Evolutionary conservation across 495 filamentous ascomycete species (phyloP).

Genomic region (Penicillium fimorum): DNA sequence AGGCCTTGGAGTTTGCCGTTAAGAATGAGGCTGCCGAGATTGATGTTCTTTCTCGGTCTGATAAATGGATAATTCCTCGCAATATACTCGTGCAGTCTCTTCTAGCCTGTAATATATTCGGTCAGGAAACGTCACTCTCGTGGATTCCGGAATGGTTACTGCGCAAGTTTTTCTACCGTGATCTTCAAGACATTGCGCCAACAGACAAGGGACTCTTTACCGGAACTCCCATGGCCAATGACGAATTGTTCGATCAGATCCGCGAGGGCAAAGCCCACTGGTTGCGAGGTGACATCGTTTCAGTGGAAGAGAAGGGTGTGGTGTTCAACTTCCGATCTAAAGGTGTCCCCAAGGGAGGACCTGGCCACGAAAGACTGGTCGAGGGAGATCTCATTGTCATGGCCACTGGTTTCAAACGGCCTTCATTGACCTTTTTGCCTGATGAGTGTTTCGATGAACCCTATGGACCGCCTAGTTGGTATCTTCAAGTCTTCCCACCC

Average conservation of each 20-base stretch:
- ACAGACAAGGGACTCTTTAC: slow-evolving; percentile 67
- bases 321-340: slow-evolving; percentile 66
- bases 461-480: slow-evolving; percentile 83
- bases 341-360: slow-evolving; percentile 71
- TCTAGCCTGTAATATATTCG: slow-evolving; percentile 74
- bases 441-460: slow-evolving; percentile 65
- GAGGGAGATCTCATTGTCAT: slow-evolving; percentile 75
- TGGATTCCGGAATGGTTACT: slow-evolving; percentile 77
- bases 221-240: slow-evolving; percentile 81
- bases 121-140: slow-evolving; percentile 68
- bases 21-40: slow-evolving; percentile 63
- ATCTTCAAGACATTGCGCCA: slow-evolving; percentile 74
- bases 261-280: slow-evolving; percentile 73
- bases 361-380: slow-evolving; percentile 60
- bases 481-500: slow-evolving; percentile 75
- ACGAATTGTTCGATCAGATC: slow-evolving; percentile 73
- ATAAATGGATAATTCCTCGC: slow-evolving; percentile 89
- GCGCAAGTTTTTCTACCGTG: slow-evolving; percentile 79
- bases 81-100: slow-evolving; percentile 72
- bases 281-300: slow-evolving; percentile 75
- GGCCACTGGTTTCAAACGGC: slow-evolving; percentile 79
- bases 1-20: slow-evolving; percentile 78
- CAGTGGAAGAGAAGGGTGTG: slow-evolving; percentile 63
- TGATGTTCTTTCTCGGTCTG: slow-evolving; percentile 70
- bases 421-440: slow-evolving; percentile 70